phyloP scores from a whole-genome alignment of 75 land plant genomes.

The Cryptomeria japonica region DNA sequence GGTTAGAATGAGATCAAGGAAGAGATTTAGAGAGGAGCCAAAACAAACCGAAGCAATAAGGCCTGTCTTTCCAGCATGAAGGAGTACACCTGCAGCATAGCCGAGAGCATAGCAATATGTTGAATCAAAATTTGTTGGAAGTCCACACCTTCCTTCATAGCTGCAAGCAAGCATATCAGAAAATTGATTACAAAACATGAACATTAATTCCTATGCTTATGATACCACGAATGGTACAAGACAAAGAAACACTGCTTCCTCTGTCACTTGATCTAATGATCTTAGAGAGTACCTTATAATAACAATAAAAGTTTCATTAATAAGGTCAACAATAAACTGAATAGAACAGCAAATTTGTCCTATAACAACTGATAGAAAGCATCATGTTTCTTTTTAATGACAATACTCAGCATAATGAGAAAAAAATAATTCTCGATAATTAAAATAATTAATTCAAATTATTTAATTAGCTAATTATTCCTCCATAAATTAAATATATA shows the following conservation, averaged over 20 bases:
- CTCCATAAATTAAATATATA: too few relatives aligned
- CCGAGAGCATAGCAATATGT: constrained; percentile 95
- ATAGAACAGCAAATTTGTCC: background rate
- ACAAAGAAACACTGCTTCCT: background rate
- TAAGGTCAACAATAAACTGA: background rate
- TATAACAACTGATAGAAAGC: background rate
- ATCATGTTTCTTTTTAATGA: background rate
- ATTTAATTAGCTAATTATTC: too few relatives aligned
- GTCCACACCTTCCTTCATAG: constrained; percentile 95
- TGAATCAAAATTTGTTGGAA: constrained; percentile 96
- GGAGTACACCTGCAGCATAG: constrained; percentile 85
- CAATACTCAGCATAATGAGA: background rate
- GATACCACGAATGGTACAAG: background rate
- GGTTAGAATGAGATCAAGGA: background rate
- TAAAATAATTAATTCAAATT: too few relatives aligned
- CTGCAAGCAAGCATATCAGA: constrained; percentile 34
- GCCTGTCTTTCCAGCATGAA: constrained; percentile 86
- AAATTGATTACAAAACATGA: background rate
- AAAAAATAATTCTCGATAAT: too few relatives aligned
- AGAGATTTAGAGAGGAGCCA: background rate
- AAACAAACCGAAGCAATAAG: constrained; percentile 83
- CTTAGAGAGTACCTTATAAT: background rate
- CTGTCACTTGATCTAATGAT: background rate
- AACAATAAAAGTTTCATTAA: background rate
- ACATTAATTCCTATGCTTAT: background rate